Evolutionary conservation across 2,329 filamentous ascomycete species (phyloP), one percentile per base, ranked within the genome.

Genomic region (Thermomyces lanuginosus): DNA sequence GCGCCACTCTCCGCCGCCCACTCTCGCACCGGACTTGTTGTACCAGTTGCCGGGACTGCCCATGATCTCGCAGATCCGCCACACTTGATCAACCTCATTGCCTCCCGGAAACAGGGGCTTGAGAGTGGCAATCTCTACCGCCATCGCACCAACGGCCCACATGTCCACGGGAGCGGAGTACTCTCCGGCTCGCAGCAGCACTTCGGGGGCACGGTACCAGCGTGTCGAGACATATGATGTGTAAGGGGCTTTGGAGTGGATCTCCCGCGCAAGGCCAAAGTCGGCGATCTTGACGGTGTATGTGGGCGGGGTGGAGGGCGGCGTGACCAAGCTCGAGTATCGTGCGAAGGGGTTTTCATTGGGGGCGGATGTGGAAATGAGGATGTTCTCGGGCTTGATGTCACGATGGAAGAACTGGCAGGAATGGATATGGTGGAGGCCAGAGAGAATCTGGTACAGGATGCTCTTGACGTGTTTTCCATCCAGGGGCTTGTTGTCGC

Each of bases 241-340:
- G 57, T 95, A 98, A 0, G 89, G 84, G 20, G 91, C 65, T 51
- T 89, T 92, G 1, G 89, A 95, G 49, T 95, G 83, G 0, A 84
- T 98, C 57, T 98, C 89, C 43, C 89, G 70, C n/a, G 89, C 89
- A 9, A 98, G 69, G 37, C 89, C 89, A 56, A 98, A 98, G 51
- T 98, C 89, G 44, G 89, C 89, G 43, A 98, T 92, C 62, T 98
- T 98, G 43, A 98, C 89, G 0, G 84, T 86, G 56, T 95, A 98
- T 1, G 75, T 69, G 2, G 86, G 82, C 11, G 89, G 89, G 13
- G 86, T 95, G 2, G 86, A 91, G 4, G 89, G 89, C 4, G 89
- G 89, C 8, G 89, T 95, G 40, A 95, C 80, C 35, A 95, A 64
- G 5, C 81, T 70, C 0, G 89, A 95, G 54, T 98, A 98, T 42